A percentile compares a stretch with the other conserved stretches of the same genome.
phyloP scores from a whole-genome alignment of 2,329 filamentous ascomycete genomes.

The Colletotrichum phormii region DNA sequence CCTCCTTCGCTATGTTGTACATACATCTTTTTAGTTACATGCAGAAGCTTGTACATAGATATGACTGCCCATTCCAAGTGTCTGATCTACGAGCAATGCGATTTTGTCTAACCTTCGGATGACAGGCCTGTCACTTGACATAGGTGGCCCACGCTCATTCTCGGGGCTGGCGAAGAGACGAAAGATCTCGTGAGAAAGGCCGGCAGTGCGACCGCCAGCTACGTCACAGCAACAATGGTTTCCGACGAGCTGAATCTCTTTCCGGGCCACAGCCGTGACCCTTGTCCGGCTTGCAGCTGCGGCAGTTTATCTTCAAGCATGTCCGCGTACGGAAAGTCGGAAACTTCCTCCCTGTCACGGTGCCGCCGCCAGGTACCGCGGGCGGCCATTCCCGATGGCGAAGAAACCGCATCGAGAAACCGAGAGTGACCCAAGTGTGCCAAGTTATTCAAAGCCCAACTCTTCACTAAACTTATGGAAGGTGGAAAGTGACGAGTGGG shows the following conservation, averaged over 20 bases:
- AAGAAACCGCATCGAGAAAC: background rate
- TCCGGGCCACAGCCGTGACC: conserved; percentile 16
- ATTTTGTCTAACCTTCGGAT: background rate
- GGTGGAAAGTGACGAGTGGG: background rate
- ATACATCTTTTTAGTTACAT: background rate
- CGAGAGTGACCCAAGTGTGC: too few species aligned
- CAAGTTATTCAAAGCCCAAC: background rate
- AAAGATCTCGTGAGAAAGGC: background rate
- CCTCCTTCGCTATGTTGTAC: background rate
- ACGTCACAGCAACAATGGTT: background rate
- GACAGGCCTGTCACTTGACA: background rate
- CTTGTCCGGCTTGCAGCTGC: background rate
- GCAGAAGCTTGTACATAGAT: background rate
- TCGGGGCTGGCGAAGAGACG: background rate
- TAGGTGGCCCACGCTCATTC: background rate
- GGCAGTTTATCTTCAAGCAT: background rate
- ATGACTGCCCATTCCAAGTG: background rate
- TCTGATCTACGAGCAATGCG: background rate
- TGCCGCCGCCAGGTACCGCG: background rate
- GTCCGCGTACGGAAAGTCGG: background rate
- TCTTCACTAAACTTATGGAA: background rate
- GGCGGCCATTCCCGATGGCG: background rate
- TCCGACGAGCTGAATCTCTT: conserved; percentile 12
- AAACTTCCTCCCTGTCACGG: background rate
- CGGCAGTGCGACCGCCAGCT: background rate